These are phyloP conservation scores for Eucalyptus tenuipes DNA, from an alignment of 345 rosid species.

Conservation along the genomic window DNA sequence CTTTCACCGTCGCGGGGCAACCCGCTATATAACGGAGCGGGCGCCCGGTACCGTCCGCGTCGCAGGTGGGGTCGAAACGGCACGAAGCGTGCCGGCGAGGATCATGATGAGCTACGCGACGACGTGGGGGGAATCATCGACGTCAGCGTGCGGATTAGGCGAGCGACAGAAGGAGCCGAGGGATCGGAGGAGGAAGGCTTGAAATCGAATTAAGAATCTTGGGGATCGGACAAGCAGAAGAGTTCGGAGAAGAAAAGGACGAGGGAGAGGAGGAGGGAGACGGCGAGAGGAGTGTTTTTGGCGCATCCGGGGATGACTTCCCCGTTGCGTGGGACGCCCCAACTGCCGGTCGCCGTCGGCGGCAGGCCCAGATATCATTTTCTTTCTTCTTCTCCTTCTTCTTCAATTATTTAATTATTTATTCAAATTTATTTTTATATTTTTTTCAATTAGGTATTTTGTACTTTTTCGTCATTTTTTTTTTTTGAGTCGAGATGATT, in stretches of 20 bases:
- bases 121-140: conserved; percentile 2
- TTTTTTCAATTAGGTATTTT: background rate
- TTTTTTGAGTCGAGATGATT: background rate
- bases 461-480: background rate
- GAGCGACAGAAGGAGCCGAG: background rate
- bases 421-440: background rate
- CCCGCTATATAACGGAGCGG: background rate
- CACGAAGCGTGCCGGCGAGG: conserved; percentile 17
- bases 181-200: background rate
- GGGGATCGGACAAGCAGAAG: background rate
- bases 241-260: background rate
- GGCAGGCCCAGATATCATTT: background rate
- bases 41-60: conserved; percentile 1
- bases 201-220: background rate
- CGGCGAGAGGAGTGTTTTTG: background rate
- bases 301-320: background rate
- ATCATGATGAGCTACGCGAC: conserved; percentile 1
- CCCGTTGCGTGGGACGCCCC: background rate
- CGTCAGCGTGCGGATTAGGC: conserved; percentile 11
- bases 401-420: background rate
- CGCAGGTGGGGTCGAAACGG: conserved; percentile 18
- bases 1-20: background rate
- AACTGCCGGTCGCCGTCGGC: background rate
- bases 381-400: background rate
- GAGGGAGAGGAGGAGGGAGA: background rate